Evolutionary conservation across 2,329 filamentous ascomycete species (phyloP).

Genomic region (Sporothrix pseudoabietina): DNA sequence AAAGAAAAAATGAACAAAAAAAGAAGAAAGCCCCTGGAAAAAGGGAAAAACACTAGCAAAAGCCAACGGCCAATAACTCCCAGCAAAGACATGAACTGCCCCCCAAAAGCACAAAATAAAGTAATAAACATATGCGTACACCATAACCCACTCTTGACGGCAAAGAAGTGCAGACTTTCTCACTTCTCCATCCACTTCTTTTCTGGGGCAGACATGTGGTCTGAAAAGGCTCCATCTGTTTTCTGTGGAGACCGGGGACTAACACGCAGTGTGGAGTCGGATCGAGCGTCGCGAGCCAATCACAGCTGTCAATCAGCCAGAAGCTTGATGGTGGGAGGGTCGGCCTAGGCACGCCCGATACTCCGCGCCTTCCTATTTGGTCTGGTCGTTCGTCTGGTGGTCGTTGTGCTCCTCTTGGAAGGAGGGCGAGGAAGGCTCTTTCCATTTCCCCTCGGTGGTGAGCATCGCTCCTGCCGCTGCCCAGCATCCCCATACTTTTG

Average conservation of each 20-base stretch:
- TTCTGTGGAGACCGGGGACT: conserved; percentile 12
- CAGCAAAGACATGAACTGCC: not conserved
- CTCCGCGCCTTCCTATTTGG: conserved; percentile 21
- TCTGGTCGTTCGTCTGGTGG: conserved; percentile 4
- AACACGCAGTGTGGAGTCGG: conserved; percentile 19
- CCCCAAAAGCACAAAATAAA: not conserved
- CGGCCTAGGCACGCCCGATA: conserved; percentile 7
- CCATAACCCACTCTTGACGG: not conserved
- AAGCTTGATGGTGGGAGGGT: not conserved
- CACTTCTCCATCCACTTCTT: not conserved
- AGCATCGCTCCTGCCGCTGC: not conserved
- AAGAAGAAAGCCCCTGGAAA: not conserved
- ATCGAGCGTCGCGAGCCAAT: not conserved
- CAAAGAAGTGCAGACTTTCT: not conserved
- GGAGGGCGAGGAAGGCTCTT: not conserved
- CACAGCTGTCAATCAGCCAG: not conserved
- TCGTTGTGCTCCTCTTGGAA: not conserved
- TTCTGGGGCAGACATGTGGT: not conserved
- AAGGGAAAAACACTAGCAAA: not conserved
- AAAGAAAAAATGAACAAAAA: not conserved
- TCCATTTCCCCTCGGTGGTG: not conserved
- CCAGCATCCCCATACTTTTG: conserved; percentile 15
- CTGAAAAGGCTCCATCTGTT: not conserved
- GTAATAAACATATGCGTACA: too few relatives aligned
- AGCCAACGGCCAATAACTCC: not conserved